phyloP scores from a whole-genome alignment of 2,329 filamentous ascomycete species.

The Arthrobotrys musiformis region DNA sequence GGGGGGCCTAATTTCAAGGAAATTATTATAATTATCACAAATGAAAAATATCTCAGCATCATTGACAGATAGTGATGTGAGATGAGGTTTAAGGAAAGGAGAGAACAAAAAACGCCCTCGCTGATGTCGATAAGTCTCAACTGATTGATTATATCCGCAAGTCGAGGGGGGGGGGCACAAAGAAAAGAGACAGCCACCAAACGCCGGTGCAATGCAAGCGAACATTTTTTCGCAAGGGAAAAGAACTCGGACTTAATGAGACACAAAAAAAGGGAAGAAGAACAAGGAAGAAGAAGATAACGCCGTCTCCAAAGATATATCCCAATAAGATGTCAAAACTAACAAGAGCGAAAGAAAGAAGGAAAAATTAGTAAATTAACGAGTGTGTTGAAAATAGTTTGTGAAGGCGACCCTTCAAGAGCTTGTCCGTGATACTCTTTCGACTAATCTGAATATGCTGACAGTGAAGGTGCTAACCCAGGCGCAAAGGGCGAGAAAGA shows the following conservation, averaged over 20 bases:
- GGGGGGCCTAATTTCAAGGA: not conserved
- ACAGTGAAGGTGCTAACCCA: conserved; percentile 92
- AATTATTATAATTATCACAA: conserved; percentile 30
- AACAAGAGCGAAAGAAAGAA: not conserved
- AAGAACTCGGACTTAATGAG: conserved; percentile 28
- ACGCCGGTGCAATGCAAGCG: conserved; percentile 44
- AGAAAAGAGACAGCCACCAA: conserved; percentile 28
- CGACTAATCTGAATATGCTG: conserved; percentile 78
- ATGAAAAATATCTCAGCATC: conserved; percentile 18
- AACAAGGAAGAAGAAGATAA: conserved; percentile 1
- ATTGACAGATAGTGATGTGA: not conserved
- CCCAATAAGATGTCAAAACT: not conserved
- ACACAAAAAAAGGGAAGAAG: conserved; percentile 10
- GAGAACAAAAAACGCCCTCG: conserved; percentile 29
- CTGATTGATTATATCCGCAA: conserved; percentile 26
- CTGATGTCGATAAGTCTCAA: conserved; percentile 6
- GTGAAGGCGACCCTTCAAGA: not conserved
- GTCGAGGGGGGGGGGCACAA: conserved; percentile 28
- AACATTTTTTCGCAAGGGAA: conserved; percentile 15
- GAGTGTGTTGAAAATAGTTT: conserved; percentile 14
- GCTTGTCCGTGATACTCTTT: conserved; percentile 65
- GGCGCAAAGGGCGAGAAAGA: conserved; percentile 83
- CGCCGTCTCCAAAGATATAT: conserved; percentile 28
- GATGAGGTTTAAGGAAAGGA: not conserved
- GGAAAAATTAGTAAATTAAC: conserved; percentile 1